phyloP scores from a whole-genome alignment of 2,329 filamentous ascomycete species.

The Sphaceloma murrayae region DNA sequence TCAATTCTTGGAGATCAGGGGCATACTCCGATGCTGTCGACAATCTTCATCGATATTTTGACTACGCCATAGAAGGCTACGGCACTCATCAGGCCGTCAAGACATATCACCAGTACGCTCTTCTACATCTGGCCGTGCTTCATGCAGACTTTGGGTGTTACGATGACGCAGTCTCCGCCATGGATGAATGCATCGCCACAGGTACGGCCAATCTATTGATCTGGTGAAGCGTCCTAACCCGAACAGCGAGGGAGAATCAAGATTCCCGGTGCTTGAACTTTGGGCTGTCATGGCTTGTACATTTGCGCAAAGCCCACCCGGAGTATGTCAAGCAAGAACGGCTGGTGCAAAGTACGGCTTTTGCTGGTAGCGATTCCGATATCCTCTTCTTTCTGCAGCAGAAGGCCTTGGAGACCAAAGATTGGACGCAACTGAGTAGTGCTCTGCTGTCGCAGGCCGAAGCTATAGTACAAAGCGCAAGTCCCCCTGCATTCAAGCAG shows the following conservation, averaged over 20 bases:
- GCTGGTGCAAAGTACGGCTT: slow-evolving; percentile 44
- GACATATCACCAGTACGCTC: slow-evolving; percentile 84
- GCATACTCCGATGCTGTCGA: slow-evolving; percentile 88
- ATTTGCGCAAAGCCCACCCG: slow-evolving; percentile 79
- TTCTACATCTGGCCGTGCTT: slow-evolving; percentile 85
- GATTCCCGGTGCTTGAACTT: slow-evolving; percentile 92
- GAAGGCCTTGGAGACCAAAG: slow-evolving; percentile 37
- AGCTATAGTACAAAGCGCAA: slow-evolving; percentile 62
- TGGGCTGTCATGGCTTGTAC: slow-evolving; percentile 89
- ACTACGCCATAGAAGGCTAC: slow-evolving; percentile 55
- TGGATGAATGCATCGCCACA: slow-evolving; percentile 92
- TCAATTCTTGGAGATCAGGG: slow-evolving; percentile 84
- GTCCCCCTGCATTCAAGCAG: slow-evolving; percentile 33
- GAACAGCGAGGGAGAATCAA: slow-evolving; percentile 71
- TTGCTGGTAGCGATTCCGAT: slow-evolving; percentile 70
- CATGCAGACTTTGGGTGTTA: slow-evolving; percentile 93
- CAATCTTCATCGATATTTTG: slow-evolving; percentile 86
- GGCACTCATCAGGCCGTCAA: slow-evolving; percentile 69
- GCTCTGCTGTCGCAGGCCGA: slow-evolving; percentile 56
- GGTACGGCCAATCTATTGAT: slow-evolving; percentile 21
- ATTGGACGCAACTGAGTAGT: slow-evolving; percentile 14
- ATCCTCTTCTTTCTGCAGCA: slow-evolving; percentile 73
- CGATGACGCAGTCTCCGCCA: slow-evolving; percentile 79
- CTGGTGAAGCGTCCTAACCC: neutral
- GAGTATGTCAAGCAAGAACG: slow-evolving; percentile 25